Percentiles rank a stretch among this genome's conserved stretches.
These are phyloP conservation scores for Carex cristatella DNA, from an alignment of 176 grass and related monocot genomes.

Conservation along the genomic window DNA sequence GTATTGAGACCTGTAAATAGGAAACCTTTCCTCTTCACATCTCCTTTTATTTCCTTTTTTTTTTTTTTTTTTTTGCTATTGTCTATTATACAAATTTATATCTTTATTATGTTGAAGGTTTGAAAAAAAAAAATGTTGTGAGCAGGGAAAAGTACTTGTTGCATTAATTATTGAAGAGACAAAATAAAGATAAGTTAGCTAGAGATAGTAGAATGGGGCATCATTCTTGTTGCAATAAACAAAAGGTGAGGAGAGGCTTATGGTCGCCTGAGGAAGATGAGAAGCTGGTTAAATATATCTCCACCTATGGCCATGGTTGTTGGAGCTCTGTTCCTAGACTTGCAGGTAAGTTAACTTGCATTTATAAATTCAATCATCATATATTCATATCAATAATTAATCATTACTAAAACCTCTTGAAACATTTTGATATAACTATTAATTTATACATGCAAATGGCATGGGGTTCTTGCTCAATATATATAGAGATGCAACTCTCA, in stretches of 20 bases:
- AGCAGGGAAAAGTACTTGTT: background rate
- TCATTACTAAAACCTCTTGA: background rate
- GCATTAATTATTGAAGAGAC: slow-evolving; percentile 2
- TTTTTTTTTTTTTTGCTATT: background rate
- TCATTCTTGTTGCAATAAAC: slow-evolving; percentile 99
- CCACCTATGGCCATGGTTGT: slow-evolving; percentile 90
- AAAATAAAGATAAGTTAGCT: background rate
- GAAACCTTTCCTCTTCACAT: background rate
- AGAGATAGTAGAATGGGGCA: slow-evolving; percentile 58
- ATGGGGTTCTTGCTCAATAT: background rate
- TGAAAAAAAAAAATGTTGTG: background rate
- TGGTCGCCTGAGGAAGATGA: slow-evolving; percentile 99
- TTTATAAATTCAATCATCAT: background rate
- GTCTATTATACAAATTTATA: background rate
- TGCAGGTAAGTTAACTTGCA: slow-evolving; percentile 30
- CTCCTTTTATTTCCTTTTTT: background rate
- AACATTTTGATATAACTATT: background rate
- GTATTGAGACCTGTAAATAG: background rate
- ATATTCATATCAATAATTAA: background rate
- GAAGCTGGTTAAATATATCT: slow-evolving; percentile 83
- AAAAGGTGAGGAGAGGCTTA: slow-evolving; percentile 93
- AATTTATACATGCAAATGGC: background rate
- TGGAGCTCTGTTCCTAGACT: slow-evolving; percentile 93
- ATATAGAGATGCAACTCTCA: background rate
- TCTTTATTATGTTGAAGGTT: background rate